These are phyloP conservation scores for Phytophthora pistaciae DNA, from an alignment of 352 stramenopile species.

Conservation along the genomic window DNA sequence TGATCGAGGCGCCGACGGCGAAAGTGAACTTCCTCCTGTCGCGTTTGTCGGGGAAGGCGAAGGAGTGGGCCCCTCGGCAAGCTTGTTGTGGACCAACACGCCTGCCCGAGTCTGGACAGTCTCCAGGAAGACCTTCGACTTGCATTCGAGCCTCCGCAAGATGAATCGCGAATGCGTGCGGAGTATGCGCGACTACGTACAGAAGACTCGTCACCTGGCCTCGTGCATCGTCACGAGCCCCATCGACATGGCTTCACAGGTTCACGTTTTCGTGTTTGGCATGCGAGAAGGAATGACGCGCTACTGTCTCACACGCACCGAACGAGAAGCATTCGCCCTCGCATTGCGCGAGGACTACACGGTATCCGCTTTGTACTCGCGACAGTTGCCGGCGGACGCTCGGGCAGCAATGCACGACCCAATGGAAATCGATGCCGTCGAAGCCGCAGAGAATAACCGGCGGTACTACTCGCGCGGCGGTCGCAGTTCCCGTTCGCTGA, in stretches of 20 bases:
- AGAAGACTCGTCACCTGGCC: constrained; percentile 1
- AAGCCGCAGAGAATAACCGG: no score
- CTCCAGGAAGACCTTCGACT: background rate
- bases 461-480: no score
- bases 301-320: constrained; percentile 6
- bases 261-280: constrained; percentile 22
- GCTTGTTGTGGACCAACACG: background rate
- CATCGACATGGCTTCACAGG: constrained; percentile 19
- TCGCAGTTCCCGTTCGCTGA: no score
- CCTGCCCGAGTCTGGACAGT: no score
- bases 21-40: constrained; percentile 3
- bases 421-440: no score
- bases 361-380: no score
- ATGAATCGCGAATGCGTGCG: no score
- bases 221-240: constrained; percentile 10
- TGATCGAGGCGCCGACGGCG: background rate
- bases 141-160: background rate
- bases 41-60: background rate
- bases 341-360: no score
- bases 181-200: no score
- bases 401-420: no score
- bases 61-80: constrained; percentile 17
- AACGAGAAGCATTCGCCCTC: background rate
- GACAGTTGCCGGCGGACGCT: no score
- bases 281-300: constrained; percentile 18